phyloP scores from a whole-genome alignment of 2,329 filamentous ascomycete species.

The Botrytis galanthina region DNA sequence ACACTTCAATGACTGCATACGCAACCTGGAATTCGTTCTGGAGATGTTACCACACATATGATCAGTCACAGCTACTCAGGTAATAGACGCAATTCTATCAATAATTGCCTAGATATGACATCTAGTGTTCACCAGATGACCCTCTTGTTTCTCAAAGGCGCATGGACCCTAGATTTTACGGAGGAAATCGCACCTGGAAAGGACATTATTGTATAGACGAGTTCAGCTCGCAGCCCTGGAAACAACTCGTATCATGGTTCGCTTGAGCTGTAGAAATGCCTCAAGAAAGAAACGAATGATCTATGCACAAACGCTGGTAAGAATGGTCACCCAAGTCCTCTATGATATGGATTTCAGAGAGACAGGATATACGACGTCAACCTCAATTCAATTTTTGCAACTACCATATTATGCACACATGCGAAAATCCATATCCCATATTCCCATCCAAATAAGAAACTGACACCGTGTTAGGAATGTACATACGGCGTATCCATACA shows the following conservation, averaged over 20 bases:
- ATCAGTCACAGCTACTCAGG: not conserved
- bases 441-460: not conserved
- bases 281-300: not conserved
- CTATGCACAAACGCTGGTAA: not conserved
- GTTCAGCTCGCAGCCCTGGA: not conserved
- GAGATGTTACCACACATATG: not conserved
- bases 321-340: not conserved
- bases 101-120: not conserved
- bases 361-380: not conserved
- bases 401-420: not conserved
- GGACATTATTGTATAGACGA: not conserved
- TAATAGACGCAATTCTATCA: not conserved
- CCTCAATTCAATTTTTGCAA: not conserved
- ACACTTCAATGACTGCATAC: not conserved
- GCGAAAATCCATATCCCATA: not conserved
- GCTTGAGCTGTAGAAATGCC: not conserved
- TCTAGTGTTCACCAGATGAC: not conserved
- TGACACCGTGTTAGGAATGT: not conserved
- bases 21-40: not conserved
- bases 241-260: not conserved
- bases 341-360: not conserved
- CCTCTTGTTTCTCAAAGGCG: not conserved
- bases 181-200: not conserved
- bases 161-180: not conserved
- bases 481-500: not conserved